These are phyloP conservation scores for Didymella lethalis DNA, from an alignment of 2,329 filamentous ascomycete species.

Conservation along the genomic window DNA sequence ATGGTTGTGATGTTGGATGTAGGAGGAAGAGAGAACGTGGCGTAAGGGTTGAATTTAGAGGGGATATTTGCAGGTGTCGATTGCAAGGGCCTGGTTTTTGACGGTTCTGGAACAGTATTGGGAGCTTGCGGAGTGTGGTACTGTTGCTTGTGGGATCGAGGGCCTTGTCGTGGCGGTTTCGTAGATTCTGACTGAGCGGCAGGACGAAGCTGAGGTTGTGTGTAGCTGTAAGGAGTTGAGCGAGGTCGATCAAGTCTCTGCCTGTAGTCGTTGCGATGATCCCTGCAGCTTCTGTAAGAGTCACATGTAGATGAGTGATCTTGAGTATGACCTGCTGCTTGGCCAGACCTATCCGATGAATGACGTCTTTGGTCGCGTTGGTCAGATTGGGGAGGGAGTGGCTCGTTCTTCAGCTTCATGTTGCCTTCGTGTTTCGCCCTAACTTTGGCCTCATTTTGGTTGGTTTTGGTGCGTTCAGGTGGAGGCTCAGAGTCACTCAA, in stretches of 20 bases:
- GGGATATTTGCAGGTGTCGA: neutral
- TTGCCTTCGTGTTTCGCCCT: neutral
- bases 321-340: neutral
- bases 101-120: too few species aligned
- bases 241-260: neutral
- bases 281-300: neutral
- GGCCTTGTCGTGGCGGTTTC: neutral
- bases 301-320: neutral
- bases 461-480: neutral
- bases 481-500: neutral
- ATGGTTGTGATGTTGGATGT: neutral
- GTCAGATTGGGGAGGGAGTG: neutral
- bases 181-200: neutral
- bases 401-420: neutral
- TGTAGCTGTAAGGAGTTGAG: neutral
- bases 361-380: neutral
- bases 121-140: too few species aligned
- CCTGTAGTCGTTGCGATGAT: neutral
- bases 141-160: too few species aligned
- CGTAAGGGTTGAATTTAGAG: neutral
- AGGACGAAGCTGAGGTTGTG: neutral
- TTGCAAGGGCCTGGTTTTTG: too few species aligned
- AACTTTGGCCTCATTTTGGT: neutral
- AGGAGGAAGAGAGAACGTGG: neutral
- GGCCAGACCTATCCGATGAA: neutral